Percentiles rank a stretch among this genome's conserved stretches.
These are phyloP conservation scores for Didymosphaeria variabile DNA, from an alignment of 2,329 filamentous ascomycete species.

Conservation along the genomic window DNA sequence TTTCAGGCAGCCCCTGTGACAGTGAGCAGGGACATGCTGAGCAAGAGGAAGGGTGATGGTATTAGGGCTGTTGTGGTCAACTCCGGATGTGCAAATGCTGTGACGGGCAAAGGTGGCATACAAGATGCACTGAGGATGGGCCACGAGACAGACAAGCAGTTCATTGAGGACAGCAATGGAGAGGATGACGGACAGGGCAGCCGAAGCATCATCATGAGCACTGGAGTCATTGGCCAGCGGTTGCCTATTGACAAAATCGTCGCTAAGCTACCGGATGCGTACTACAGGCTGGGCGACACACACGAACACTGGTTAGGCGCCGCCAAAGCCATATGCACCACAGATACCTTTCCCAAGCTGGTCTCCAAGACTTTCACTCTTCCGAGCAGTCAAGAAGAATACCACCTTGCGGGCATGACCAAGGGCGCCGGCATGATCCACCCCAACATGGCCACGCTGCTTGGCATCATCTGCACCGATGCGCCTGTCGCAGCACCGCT, in stretches of 20 bases:
- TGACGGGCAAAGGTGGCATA: constrained; percentile 88
- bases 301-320: constrained; percentile 88
- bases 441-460: constrained; percentile 96
- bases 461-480: constrained; percentile 92
- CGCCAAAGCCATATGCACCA: constrained; percentile 94
- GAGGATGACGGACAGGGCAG: constrained; percentile 58
- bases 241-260: constrained; percentile 93
- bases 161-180: constrained; percentile 46
- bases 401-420: constrained; percentile 91
- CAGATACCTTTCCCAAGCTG: constrained; percentile 97
- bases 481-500: constrained; percentile 76
- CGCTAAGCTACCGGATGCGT: constrained; percentile 79
- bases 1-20: constrained; percentile 97
- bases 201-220: constrained; percentile 95
- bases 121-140: constrained; percentile 91
- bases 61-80: constrained; percentile 89
- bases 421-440: constrained; percentile 99
- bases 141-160: constrained; percentile 74
- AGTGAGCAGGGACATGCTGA: constrained; percentile 77
- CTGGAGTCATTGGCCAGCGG: constrained; percentile 94
- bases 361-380: constrained; percentile 84
- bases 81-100: constrained; percentile 95
- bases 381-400: constrained; percentile 80
- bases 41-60: constrained; percentile 71
- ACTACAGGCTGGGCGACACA: constrained; percentile 73